Evolutionary conservation across 441 rosid species (phyloP).

Genomic region (Raphanus hybrid): DNA sequence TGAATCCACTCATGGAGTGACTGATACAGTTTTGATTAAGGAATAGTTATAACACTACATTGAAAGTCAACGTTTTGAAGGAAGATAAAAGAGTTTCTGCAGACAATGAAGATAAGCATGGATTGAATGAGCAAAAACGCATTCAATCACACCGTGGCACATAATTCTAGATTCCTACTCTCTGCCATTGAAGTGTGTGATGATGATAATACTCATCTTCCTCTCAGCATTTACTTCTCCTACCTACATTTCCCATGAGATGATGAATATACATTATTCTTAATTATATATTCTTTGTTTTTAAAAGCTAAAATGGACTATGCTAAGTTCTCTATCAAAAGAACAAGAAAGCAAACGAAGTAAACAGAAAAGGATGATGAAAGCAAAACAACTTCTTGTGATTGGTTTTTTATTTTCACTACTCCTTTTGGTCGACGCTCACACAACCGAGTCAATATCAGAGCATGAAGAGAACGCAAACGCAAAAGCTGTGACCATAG

Average conservation of each 20-base stretch:
- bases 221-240: constrained; percentile 23
- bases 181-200: constrained; percentile 3
- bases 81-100: not conserved
- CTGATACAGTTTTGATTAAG: not conserved
- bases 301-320: not conserved
- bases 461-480: constrained; percentile 9
- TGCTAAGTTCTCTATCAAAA: too few species aligned
- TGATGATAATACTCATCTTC: constrained; percentile 17
- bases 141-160: constrained; percentile 40
- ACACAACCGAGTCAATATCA: constrained; percentile 20
- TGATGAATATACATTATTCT: not conserved
- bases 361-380: constrained; percentile 27
- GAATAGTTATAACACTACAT: not conserved
- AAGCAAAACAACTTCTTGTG: constrained; percentile 31
- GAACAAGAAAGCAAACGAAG: too few species aligned
- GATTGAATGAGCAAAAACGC: constrained; percentile 31
- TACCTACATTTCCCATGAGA: constrained; percentile 22
- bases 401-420: constrained; percentile 36
- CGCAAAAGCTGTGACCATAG: constrained; percentile 10
- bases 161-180: constrained; percentile 16
- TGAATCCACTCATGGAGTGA: too few species aligned
- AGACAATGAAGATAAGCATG: constrained; percentile 23
- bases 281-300: not conserved
- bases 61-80: not conserved
- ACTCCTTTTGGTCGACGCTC: constrained; percentile 34